phyloP scores from a whole-genome alignment of 768 basidiomycete species.

The Sarcodon sp. region DNA sequence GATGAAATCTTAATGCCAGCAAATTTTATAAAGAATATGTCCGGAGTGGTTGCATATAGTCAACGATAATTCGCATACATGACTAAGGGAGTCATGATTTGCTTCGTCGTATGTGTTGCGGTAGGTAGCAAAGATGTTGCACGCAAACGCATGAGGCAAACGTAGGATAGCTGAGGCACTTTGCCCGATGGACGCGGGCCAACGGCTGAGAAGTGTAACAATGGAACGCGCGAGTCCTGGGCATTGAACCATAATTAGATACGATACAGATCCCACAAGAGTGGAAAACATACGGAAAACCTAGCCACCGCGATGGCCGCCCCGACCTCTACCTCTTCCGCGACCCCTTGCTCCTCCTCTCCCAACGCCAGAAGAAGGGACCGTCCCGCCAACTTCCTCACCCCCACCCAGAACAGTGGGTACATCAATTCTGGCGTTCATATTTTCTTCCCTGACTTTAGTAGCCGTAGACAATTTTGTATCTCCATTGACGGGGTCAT shows the following conservation, averaged over 20 bases:
- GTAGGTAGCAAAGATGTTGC: too few species aligned
- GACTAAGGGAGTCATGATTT: too few species aligned
- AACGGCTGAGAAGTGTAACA: neutral
- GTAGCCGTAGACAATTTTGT: constrained; percentile 1
- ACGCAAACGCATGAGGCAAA: too few species aligned
- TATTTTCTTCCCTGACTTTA: neutral
- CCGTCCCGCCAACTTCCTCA: constrained; percentile 5
- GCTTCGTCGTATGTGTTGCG: too few species aligned
- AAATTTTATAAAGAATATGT: too few species aligned
- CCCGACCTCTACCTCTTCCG: constrained; percentile 19
- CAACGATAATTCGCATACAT: too few species aligned
- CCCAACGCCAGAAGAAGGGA: constrained; percentile 6
- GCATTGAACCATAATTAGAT: neutral
- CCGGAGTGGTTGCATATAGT: too few species aligned
- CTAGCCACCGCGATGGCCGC: constrained; percentile 17
- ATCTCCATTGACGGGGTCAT: constrained; percentile 5
- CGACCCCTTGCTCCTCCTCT: constrained; percentile 13
- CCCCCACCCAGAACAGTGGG: constrained; percentile 11
- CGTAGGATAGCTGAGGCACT: too few species aligned
- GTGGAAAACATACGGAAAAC: neutral
- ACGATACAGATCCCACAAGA: neutral
- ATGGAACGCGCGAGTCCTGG: neutral
- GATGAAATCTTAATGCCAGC: too few species aligned
- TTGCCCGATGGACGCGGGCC: too few species aligned
- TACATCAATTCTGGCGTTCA: constrained; percentile 1